Evolutionary conservation across 768 basidiomycete species (phyloP), one percentile per base, ranked within the genome.

Genomic region (Lepiota venenata): DNA sequence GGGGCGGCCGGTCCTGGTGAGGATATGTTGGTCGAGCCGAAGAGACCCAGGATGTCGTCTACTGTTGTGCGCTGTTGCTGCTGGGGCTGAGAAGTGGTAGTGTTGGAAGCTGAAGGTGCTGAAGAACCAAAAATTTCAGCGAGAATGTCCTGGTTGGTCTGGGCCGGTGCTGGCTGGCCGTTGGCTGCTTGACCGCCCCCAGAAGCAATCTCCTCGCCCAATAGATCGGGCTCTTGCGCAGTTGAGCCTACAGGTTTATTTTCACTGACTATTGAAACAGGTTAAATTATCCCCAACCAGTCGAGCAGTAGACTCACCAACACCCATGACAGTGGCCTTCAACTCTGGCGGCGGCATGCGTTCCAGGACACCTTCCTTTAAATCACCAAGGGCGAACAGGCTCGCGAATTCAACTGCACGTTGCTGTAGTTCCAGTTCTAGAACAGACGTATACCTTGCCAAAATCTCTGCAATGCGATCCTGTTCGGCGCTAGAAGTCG

Each of bases 261-360:
- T 71, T 99, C 96, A 71, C 93, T 95, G 49, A 94, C 93, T 95
- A 60, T 18, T 47, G 43, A 35, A 8, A 47, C 8, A 41, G 50
- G 44, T 55, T 11, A 35, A 40, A 48, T 39, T 18, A 52, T 12
- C 45, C 21, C 22, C 22, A 40, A 0, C 21, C 51, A 22, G 14
- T 12, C 11, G 1, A 44, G 46, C 18, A 9, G 50, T 9, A 43
- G 5, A 55, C 83, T 59, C 60, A 95, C 93, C 91, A 56, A 88
- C 80, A 43, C 93, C 97, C 79, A 96, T 89, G 2, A 98, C 91
- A 2, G 96, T 98, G n/a, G 90, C 88, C 72, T 95, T 97, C 59
- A 98, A 72, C 68, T 99, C 97, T 1, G 97, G 97, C 4, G 93
- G 90, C n/a, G 97, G 97, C 97, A 99, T 99, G 52, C 93, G 82